Evolutionary conservation across 495 filamentous ascomycete genomes (phyloP), one percentile per base, ranked within the genome.

Genomic region (Annulohypoxylon stygium): DNA sequence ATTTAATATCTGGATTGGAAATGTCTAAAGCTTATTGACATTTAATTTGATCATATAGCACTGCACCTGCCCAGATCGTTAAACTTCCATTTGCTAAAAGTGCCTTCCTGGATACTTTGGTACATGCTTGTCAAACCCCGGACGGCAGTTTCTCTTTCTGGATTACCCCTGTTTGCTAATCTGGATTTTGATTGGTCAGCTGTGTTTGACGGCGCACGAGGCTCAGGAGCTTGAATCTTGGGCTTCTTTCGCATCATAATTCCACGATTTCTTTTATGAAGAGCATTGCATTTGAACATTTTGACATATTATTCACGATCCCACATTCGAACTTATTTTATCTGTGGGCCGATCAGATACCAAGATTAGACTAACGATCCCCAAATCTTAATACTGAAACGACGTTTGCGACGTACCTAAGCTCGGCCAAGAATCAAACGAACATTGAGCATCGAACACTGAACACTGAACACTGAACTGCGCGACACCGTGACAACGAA

Each of bases 221-320:
- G 72, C 72, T 75, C 72, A 75, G 67, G 72, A 75, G 72, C 72
- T 75, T 41, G 67, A 70, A 70, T 51, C 62, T 75, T 67, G 50
- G 67, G 72, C 67, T 67, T 70, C 51, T 25, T 67, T 70, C 51
- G 43, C 63, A 70, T 75, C 72, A 63, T 65, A 64, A 75, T 70
- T 70, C 45, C 23, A 18, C 20, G 12, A 39, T 48, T 36, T 18
- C 33, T 57, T 12, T 61, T 30, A 2, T 12, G 55, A 66, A 33
- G 25, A 67, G 20, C 23, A 39, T 54, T 63, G 18, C 58, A 41
- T 62, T 39, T 60, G 45, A 69, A 61, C 37, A 41, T 62, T 39
- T 60, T 26, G 65, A 61, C 37, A 67, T 70, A 51, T 41, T 47
- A 70, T 41, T 14, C 16, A 11, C 45, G 20, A 41, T 8, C 48